phyloP scores from a whole-genome alignment of 2,329 filamentous ascomycete genomes.

The Clonostachys rosea region DNA sequence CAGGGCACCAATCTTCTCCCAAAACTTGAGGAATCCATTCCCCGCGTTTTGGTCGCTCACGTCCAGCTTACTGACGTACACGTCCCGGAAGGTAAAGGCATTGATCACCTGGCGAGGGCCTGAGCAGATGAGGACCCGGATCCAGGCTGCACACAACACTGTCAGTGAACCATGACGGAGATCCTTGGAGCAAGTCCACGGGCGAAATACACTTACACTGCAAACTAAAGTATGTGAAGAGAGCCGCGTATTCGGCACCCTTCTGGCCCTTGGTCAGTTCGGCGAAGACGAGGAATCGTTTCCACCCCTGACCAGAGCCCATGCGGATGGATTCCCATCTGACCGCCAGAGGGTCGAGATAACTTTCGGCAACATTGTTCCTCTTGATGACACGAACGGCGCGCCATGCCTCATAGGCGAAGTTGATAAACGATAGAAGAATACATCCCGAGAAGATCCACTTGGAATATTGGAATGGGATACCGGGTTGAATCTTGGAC shows the following conservation, averaged over 20 bases:
- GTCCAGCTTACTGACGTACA: slow-evolving; percentile 73
- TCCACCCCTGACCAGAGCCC: slow-evolving; percentile 73
- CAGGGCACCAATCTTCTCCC: slow-evolving; percentile 72
- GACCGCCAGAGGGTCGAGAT: slow-evolving; percentile 82
- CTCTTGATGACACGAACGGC: slow-evolving; percentile 77
- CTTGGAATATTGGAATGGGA: slow-evolving; percentile 75
- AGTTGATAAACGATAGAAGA: slow-evolving; percentile 80
- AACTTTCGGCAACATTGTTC: slow-evolving; percentile 85
- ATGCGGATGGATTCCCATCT: slow-evolving; percentile 79
- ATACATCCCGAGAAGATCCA: slow-evolving; percentile 96
- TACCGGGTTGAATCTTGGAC: slow-evolving; percentile 72
- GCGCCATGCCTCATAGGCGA: slow-evolving; percentile 74
- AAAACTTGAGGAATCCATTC: slow-evolving; percentile 69
- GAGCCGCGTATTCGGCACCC: slow-evolving; percentile 81
- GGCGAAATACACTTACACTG: slow-evolving; percentile 40
- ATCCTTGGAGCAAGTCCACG: not conserved
- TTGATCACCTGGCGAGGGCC: slow-evolving; percentile 91
- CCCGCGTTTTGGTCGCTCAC: slow-evolving; percentile 45
- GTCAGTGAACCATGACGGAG: slow-evolving; percentile 6
- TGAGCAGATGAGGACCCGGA: slow-evolving; percentile 85
- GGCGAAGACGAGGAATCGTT: slow-evolving; percentile 87
- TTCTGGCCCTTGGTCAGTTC: slow-evolving; percentile 89
- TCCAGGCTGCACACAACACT: slow-evolving; percentile 55
- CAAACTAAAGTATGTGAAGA: slow-evolving; percentile 84
- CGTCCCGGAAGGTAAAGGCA: slow-evolving; percentile 79